Evolutionary conservation across 768 basidiomycete species (phyloP).

Genomic region (Trametes villosa): DNA sequence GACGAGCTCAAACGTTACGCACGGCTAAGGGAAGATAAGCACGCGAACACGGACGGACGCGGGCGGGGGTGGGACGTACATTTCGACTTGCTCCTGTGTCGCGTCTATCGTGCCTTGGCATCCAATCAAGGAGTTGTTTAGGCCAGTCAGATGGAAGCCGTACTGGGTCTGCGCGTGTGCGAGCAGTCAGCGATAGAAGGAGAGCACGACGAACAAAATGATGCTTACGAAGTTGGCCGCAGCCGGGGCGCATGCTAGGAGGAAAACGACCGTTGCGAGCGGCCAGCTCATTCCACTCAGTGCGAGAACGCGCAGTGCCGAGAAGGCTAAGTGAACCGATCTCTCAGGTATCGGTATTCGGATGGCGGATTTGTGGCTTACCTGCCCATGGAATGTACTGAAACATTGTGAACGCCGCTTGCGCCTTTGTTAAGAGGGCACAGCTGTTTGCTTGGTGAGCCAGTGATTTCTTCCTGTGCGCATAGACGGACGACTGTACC

Average conservation of each 20-base stretch:
- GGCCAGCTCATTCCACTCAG: constrained; percentile 4
- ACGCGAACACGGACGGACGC: background rate
- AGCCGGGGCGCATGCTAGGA: background rate
- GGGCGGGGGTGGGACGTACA: background rate
- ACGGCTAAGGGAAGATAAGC: background rate
- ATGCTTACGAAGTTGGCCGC: constrained; percentile 2
- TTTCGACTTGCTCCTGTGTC: background rate
- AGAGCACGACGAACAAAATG: background rate
- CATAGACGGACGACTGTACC: background rate
- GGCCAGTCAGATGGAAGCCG: background rate
- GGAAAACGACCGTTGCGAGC: background rate
- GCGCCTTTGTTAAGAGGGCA: background rate
- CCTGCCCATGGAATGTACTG: background rate
- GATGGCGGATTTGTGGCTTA: background rate
- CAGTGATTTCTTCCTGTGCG: background rate
- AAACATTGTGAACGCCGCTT: background rate
- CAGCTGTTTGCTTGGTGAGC: too few relatives aligned
- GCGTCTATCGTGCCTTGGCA: background rate
- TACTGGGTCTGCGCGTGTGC: background rate
- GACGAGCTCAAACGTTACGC: background rate
- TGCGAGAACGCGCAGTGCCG: constrained; percentile 1
- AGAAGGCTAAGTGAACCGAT: background rate
- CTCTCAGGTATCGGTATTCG: too few relatives aligned
- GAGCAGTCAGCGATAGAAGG: background rate
- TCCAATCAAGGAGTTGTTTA: background rate